Evolutionary conservation across 192 early-diverging fungal genomes (phyloP).

Genomic region (Funneliformis mosseae): DNA sequence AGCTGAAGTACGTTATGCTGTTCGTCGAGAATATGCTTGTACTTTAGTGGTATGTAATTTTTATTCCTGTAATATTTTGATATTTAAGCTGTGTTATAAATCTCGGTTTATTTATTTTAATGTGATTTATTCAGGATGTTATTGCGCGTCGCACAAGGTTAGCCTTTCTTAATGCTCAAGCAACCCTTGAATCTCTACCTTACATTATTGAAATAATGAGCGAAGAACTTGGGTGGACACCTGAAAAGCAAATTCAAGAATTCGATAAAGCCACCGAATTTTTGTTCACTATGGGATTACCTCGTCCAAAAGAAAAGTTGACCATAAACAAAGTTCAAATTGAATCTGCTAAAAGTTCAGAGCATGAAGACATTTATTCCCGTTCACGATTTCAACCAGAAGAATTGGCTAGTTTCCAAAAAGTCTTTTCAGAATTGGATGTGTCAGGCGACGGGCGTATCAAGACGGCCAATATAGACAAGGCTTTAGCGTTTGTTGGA

Average conservation of each 20-base stretch:
- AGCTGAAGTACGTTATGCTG: conserved; percentile 91
- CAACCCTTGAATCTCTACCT: conserved; percentile 84
- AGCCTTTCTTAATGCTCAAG: conserved; percentile 92
- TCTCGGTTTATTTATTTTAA: neutral
- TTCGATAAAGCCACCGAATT: conserved; percentile 70
- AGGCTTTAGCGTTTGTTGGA: conserved; percentile 56
- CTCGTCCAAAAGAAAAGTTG: conserved; percentile 29
- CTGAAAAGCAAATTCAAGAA: conserved; percentile 69
- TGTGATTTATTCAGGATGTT: conserved; percentile 68
- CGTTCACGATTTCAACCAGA: conserved; percentile 65
- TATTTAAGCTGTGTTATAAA: neutral
- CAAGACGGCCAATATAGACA: conserved; percentile 50
- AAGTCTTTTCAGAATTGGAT: conserved; percentile 59
- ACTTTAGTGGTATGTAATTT: conserved; percentile 67
- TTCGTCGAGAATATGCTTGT: conserved; percentile 89
- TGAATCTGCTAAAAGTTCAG: conserved; percentile 10
- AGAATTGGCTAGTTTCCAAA: conserved; percentile 60
- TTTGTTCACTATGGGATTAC: conserved; percentile 92
- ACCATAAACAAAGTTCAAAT: neutral
- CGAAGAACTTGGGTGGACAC: conserved; percentile 80
- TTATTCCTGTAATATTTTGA: neutral
- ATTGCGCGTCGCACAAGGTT: conserved; percentile 88
- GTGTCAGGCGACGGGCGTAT: conserved; percentile 61
- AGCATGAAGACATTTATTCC: conserved; percentile 44
- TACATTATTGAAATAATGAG: conserved; percentile 91